Evolutionary conservation across 495 filamentous ascomycete species (phyloP), one percentile per base, ranked within the genome.

Genomic region (Peziza echinospora): DNA sequence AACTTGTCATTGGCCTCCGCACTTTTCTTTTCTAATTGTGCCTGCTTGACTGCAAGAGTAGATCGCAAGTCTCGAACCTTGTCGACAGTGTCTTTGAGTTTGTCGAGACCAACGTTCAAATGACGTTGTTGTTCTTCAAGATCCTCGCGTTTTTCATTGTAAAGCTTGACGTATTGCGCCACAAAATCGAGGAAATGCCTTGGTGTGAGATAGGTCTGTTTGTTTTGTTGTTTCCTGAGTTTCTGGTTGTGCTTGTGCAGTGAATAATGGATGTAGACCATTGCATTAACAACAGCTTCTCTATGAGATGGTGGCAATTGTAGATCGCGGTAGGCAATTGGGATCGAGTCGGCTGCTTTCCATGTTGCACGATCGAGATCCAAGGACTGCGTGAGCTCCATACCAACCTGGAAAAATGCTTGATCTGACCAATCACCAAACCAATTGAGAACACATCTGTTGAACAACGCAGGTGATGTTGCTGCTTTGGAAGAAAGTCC

Each of bases 381-480:
- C 41, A 96, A 76, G 6, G 85, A 87, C 52, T 93, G 84, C 3
- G 91, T 99, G 44, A 99, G 71, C 62, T 99, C 89, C 43, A 82
- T 81, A 21, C 80, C 89, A 47, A 99, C 91, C 64, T 96, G 91
- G 78, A 91, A 99, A 30, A 99, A 75, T 21, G 89, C 91, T 61
- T 96, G 91, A 61, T 96, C 89, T 6, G 89, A 96, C 89, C 89
- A 99, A 65, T 99, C 89, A 42, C 89, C 89, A 62, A 96, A 93
- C 89, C 89, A 99, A 65, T 99, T 99, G 46, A 99, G 76, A 39
- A 99, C 89, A 58, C 89, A 99, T 67, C 89, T 77, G 65, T 99
- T 99, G 76, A 99, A 99, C 53, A 99, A 63, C 24, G 89, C 89
- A 37, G 89, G 89, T 68, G 83, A 92, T 11, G 91, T 99, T 16